Evolutionary conservation across 352 stramenopile genomes (phyloP).

Genomic region (Pseudoperonospora humuli): DNA sequence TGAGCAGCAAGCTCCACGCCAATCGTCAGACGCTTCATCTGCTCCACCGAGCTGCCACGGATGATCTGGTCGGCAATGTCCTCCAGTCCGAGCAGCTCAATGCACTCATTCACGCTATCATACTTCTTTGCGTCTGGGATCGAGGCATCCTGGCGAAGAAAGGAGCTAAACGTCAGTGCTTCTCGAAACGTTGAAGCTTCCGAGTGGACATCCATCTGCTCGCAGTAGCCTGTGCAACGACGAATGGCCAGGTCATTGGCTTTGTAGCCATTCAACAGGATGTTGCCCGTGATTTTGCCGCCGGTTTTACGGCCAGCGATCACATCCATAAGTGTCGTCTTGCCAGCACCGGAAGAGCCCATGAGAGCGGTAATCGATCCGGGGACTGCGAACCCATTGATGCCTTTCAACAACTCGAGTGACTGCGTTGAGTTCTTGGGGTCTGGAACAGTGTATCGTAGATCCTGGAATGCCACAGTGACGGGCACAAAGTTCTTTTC

Average conservation of each 20-base stretch:
- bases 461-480: not conserved
- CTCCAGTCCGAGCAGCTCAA: constrained; percentile 33
- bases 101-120: no score
- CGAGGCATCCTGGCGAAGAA: constrained; percentile 35
- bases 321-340: constrained; percentile 1
- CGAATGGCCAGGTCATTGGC: not conserved
- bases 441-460: not conserved
- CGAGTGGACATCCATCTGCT: constrained; percentile 29
- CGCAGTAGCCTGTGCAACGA: constrained; percentile 20
- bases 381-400: not conserved
- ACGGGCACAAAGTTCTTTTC: not conserved
- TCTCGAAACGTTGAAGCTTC: constrained; percentile 37
- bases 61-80: constrained; percentile 38
- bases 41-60: constrained; percentile 34
- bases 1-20: no score
- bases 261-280: not conserved
- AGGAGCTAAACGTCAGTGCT: constrained; percentile 75
- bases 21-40: constrained; percentile 47
- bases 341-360: not conserved
- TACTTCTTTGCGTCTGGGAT: no score
- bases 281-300: not conserved
- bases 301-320: not conserved
- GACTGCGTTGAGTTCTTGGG: not conserved
- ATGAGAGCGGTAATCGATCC: not conserved
- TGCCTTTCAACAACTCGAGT: not conserved